phyloP scores from a whole-genome alignment of 129 eudicot species.

The Mikania micrantha region DNA sequence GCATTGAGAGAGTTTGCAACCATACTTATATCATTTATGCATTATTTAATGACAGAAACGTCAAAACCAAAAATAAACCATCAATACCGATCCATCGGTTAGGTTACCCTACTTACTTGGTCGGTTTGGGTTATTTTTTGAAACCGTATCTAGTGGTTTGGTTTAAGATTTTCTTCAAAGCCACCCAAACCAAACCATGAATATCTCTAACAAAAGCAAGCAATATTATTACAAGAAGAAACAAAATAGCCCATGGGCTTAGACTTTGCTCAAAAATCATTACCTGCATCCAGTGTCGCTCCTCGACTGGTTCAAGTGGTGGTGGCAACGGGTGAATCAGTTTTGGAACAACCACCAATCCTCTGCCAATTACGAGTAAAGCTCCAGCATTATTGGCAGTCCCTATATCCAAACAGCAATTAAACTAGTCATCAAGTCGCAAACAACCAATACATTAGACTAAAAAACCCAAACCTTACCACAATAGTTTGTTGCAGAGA shows the following conservation, averaged over 20 bases:
- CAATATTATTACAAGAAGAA: background rate
- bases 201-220: too few species aligned
- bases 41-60: too few species aligned
- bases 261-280: background rate
- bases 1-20: too few species aligned
- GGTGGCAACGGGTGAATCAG: constrained; percentile 94
- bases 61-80: too few species aligned
- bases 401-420: constrained; percentile 41
- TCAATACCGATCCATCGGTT: too few species aligned
- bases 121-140: too few species aligned
- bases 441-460: background rate
- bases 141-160: too few species aligned
- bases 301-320: constrained; percentile 53
- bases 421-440: constrained; percentile 6
- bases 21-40: too few species aligned
- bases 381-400: constrained; percentile 99
- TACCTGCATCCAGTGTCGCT: constrained; percentile 92
- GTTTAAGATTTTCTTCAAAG: too few species aligned
- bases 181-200: too few species aligned
- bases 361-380: constrained; percentile 84
- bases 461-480: constrained; percentile 35
- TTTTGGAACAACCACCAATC: constrained; percentile 82
- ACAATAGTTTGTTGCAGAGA: constrained; percentile 94
- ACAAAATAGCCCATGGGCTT: background rate
- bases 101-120: too few species aligned